Evolutionary conservation across 345 rosid genomes (phyloP), one percentile per base, ranked within the genome.

Genomic region (Populus alba): DNA sequence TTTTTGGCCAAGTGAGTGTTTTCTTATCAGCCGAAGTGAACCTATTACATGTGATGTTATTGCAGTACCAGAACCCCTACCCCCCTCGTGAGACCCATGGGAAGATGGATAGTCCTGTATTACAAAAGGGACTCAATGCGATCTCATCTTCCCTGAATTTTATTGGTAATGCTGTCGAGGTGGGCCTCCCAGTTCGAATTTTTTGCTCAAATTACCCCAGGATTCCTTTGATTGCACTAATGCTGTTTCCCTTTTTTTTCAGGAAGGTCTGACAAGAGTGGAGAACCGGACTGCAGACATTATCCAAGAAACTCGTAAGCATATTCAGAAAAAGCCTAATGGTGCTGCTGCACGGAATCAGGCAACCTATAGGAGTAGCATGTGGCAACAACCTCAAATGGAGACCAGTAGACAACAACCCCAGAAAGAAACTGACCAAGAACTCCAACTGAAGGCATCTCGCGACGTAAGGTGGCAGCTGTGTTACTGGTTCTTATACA

Each of bases 381-480:
- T 51, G 3, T 35, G 47, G 66, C 87, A 86, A 78, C 85, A 77
- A 75, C 71, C 75, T 27, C 84, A 83, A 73, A 77, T 68, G 66
- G 89, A 83, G 78, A 65, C 83, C 18, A 66, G 55, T 9, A 41
- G 11, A 31, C 79, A 79, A 49, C 66, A 43, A 8, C 71, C 75
- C 6, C 85, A 79, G 33, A 71, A 71, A 75, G 91, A 88, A 86
- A 77, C 87, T 25, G 97, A 95, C 22, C 79, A 71, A 57, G 77
- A 79, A 83, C 94, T 88, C 73, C 98, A 92, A 78, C 92, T 97
- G 85, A 97, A 97, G 90, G 98, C 99, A 75, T 94, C 99, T 65
- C 98, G 99, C 83, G 98, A 97, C 78, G 98, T 97, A 87, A 93
- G 97, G 91, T 92, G 95, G 90, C 98, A 81, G 77, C 80, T 85